Base-by-base conservation (phyloP, 306 rosid species). In the Acacia confusa region DNA sequence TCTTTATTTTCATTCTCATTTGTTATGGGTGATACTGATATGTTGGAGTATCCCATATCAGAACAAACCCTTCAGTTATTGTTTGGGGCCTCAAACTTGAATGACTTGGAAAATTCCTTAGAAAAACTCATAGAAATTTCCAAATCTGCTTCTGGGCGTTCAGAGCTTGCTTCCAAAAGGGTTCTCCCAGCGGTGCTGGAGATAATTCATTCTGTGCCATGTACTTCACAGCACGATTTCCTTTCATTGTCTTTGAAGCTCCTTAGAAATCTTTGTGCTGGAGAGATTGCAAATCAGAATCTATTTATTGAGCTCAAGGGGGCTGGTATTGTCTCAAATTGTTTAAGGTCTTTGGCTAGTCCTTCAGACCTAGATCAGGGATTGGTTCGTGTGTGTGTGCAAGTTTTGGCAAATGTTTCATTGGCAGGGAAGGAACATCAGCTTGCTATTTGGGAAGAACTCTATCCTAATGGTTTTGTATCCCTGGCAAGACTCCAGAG, bases 331-430 rank as follows among this genome's bases (percentile, higher is more conserved):
- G 48, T 92, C 45, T 89, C 72, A 0, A 69, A 52, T 78, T 58
- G 91, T 87, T 79, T 92, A 83, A 86, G 84, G 25, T 77, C 63
- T 7, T 84, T 83, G 27, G 87, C 15, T 34, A 69, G 47, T 66
- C 79, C 76, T 79, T 75, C 68, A 9, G 80, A 57, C 45, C 87
- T 73, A 6, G 85, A 91, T 85, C 43, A 36, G 9, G 86, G 84
- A 25, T 74, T 87, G 71, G 69, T 89, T 9, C 86, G 90, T 16
- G 79, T 83, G 76, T 97, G 97, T 50, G 43, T 95, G 81, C 98
- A 95, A 79, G 88, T 89, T 74, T 85, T 95, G 71, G 94, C 97
- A 19, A 92, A 92, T 89, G 92, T 87, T 84, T 90, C 89, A 32
- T 83, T 89, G 91, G 95, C 94, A 76, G 95, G 98, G 53, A 78